A percentile compares a stretch with the other conserved stretches of the same genome.
Conservation (phyloP, 352 stramenopile species). For the Lagenidium sp. region DNA sequence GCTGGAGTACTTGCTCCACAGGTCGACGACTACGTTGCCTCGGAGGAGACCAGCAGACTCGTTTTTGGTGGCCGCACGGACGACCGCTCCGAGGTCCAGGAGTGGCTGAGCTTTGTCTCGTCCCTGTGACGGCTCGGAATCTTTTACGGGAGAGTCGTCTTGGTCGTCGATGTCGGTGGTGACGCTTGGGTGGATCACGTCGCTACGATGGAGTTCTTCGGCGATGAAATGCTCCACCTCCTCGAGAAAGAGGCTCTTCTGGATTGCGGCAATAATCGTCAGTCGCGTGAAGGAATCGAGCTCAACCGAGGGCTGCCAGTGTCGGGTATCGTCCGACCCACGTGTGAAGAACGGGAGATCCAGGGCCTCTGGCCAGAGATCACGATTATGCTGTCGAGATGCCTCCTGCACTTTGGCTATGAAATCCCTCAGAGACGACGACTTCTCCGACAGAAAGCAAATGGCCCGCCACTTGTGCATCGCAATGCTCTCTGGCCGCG, state of each 20-base stretch:
- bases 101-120: not conserved
- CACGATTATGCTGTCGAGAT: not conserved
- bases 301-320: not conserved
- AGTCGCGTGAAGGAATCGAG: not conserved
- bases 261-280: not conserved
- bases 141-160: not conserved
- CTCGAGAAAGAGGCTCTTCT: not conserved
- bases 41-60: not conserved
- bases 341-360: not conserved
- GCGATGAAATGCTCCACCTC: not conserved
- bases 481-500: slow-evolving; percentile 8
- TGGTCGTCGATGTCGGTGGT: not conserved
- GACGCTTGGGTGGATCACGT: not conserved
- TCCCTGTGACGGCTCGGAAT: not conserved
- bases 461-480: slow-evolving; percentile 15
- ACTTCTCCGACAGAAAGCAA: slow-evolving; percentile 14
- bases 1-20: not conserved
- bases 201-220: not conserved
- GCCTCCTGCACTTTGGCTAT: not conserved
- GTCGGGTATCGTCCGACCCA: not conserved
- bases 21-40: not conserved
- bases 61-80: not conserved
- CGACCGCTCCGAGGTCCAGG: not conserved
- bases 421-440: slow-evolving; percentile 3
- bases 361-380: not conserved